Conservation (phyloP, 495 filamentous ascomycete species). For the Podospora sp. region DNA sequence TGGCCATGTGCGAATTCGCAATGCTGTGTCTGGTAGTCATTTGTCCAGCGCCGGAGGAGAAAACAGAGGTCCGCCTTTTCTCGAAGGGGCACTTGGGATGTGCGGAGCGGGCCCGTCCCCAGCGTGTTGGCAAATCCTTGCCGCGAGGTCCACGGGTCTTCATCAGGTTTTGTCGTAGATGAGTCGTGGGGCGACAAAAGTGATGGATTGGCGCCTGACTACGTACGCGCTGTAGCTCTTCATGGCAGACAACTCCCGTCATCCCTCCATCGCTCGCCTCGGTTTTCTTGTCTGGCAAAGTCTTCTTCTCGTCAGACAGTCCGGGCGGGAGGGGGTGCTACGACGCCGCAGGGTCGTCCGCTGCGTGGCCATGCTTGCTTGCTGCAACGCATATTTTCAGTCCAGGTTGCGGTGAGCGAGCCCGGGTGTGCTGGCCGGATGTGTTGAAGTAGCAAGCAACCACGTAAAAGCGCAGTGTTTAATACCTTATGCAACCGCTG, state of each 20-base stretch:
- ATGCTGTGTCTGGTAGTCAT: slow-evolving; percentile 18
- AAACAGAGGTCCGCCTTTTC: neutral
- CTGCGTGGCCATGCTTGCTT: neutral
- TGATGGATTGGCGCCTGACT: neutral
- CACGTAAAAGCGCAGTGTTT: neutral
- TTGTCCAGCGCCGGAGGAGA: neutral
- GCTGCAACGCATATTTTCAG: too few relatives aligned
- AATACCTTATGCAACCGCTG: neutral
- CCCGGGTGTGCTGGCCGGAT: neutral
- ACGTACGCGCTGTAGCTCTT: neutral
- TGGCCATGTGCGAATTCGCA: slow-evolving; percentile 27
- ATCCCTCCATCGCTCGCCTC: slow-evolving; percentile 6
- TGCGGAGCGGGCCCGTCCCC: neutral
- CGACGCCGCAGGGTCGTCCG: neutral
- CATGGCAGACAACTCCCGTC: neutral
- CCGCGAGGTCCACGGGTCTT: neutral
- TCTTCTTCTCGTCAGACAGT: neutral
- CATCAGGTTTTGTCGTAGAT: neutral
- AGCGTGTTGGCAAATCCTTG: neutral
- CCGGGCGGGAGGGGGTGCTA: neutral
- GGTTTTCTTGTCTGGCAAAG: neutral
- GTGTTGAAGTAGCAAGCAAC: neutral
- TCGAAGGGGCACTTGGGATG: too few relatives aligned
- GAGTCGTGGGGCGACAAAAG: slow-evolving; percentile 11
- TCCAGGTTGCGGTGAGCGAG: neutral